Evolutionary conservation across 257 asterid species (phyloP), one percentile per base, ranked within the genome.

Genomic region (Solanum virginianum): DNA sequence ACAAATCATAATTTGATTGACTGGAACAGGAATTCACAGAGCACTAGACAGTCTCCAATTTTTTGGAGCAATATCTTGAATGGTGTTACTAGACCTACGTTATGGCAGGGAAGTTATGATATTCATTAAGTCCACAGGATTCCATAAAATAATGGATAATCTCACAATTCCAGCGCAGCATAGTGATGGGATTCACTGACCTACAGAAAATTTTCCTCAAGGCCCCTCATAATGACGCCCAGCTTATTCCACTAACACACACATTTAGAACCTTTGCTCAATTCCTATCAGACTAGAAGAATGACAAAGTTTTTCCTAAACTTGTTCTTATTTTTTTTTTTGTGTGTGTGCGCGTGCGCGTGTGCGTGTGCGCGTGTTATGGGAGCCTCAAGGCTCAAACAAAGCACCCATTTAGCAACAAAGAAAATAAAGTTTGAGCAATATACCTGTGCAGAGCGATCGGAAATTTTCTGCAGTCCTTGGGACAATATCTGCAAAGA

Each of bases 381-480:
- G 53, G 68, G 62, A 0, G 7, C 49, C 77, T 57, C 75, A 32
- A 75, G 32, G 32, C 59, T 29, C 75, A 17, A 75, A 16, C 15
- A 1, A 75, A 49, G 24, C 49, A 75, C 43, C 13, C n/a, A 11
- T 2, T 16, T 49, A 49, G 60, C 60, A 75, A 75, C 15, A 49
- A 75, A 49, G 81, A 22, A 75, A 14, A 75, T 75, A 8, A 75
- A 4, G 9, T 49, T 14, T 5, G 1, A 75, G 71, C 26, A 81
- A 59, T 57, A 45, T 90, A 97, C 99, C 99, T 20, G 99, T 95
- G 92, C 99, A 95, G 85, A 95, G 94, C 15, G 98, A 98, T 83
- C 99, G 92, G 32, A 97, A 97, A 89, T 97, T 97, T 89, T 97
- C 98, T 82, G 99, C 98, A 12, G 99, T 97, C 92, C 83, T 93